phyloP scores from a whole-genome alignment of 768 basidiomycete species.

The Crepidotus variabilis region DNA sequence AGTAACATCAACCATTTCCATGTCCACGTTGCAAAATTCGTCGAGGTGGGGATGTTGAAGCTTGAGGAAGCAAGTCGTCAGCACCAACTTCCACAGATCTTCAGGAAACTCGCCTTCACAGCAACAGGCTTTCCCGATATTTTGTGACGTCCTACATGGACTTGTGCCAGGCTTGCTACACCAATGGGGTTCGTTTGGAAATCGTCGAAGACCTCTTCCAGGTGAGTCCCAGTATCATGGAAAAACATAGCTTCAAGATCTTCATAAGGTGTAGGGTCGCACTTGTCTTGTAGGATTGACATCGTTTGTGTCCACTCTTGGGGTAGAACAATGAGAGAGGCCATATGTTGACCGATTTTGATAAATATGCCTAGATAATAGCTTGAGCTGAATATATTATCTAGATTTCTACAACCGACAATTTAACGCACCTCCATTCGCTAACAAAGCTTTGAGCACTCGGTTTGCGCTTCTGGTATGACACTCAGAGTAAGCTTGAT shows the following conservation, averaged over 20 bases:
- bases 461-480: conserved; percentile 80
- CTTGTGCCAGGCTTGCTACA: conserved; percentile 94
- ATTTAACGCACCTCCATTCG: conserved; percentile 71
- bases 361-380: conserved; percentile 66
- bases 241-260: conserved; percentile 74
- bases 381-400: neutral
- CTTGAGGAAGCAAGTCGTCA: conserved; percentile 26
- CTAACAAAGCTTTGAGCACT: conserved; percentile 78
- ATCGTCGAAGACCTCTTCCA: conserved; percentile 76
- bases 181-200: conserved; percentile 90
- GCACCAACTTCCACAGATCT: neutral
- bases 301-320: conserved; percentile 50
- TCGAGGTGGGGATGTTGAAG: conserved; percentile 91
- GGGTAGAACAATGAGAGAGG: conserved; percentile 53
- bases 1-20: conserved; percentile 76
- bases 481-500: conserved; percentile 66
- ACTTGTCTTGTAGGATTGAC: conserved; percentile 81
- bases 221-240: conserved; percentile 69
- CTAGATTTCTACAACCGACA: neutral
- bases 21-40: conserved; percentile 90
- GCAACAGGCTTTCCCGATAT: conserved; percentile 76
- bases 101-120: conserved; percentile 57
- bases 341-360: conserved; percentile 88
- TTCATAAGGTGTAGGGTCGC: conserved; percentile 82
- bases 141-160: conserved; percentile 78